Evolutionary conservation across 768 basidiomycete genomes (phyloP), one percentile per base, ranked within the genome.

Genomic region (Paxillus rubicundulus): DNA sequence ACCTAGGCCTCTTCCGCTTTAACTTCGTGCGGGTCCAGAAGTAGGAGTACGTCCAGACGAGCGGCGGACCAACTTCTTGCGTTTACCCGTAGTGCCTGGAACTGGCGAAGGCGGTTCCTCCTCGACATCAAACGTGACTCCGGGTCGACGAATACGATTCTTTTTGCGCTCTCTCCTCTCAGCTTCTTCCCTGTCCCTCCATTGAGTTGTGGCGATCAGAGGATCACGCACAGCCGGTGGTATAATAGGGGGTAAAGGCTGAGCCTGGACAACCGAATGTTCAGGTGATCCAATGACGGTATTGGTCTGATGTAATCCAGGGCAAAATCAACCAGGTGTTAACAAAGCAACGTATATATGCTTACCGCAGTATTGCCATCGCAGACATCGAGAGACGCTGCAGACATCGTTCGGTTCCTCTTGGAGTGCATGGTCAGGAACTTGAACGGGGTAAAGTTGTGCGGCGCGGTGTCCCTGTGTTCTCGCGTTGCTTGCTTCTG

Each of bases 261-360:
- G 73, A 33, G 79, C 82, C 36, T 79, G 79, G 61, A 87, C 84
- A 55, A 82, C 72, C 2, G 89, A 91, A 16, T 81, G 80, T 12
- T 83, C 86, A 5, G 89, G 89, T 3, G 86, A 87, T 14, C 86
- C 87, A 24, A 90, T 67, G 40, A 87, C 80, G 24, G 89, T 89
- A 60, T 83, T 90, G 14, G 83, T 69, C 85, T 86, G 34, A 43
- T 39, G 14, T 4, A 59, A 10, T 17, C 24, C 53, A 63, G 47
- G 45, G 36, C 44, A 49, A 43, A 13, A 49, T 59, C 21, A 55
- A 30, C 43, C 33, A 18, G 17, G 38, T 18, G 2, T 52, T 6
- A 20, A 20, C 28, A 32, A 27, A 10, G 39, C 3, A 16, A 12
- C 20, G 47, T 3, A n/a, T 21, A 9, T 12, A 33, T 33, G 62